Evolutionary conservation across 2,329 filamentous ascomycete species (phyloP), one percentile per base, ranked within the genome.

Genomic region (Ceratocystis alfenasii): DNA sequence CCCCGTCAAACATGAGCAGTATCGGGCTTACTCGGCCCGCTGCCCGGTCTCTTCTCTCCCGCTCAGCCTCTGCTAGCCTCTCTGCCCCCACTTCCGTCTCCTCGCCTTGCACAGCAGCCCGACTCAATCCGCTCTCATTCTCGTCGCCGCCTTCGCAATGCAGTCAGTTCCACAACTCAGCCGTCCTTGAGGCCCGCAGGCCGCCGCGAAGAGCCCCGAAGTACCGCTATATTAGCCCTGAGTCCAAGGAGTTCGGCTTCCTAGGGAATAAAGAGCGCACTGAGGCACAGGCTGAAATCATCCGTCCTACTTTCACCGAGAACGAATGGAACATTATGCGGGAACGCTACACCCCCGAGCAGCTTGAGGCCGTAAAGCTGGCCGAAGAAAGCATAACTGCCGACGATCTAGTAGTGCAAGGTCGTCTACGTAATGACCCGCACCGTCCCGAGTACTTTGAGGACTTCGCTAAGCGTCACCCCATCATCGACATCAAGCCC

Each of bases 291-390:
- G 62, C 44, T 36, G 62, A 63, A 48, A 50, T 64, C 4, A 74
- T 76, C 66, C 72, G 77, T 68, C 80, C 84, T 69, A 78, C 82
- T 15, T 94, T 91, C 77, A 85, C 84, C 15, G 76, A 80, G 50
- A 80, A 85, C 69, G 86, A 94, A 73, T 82, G 84, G 72, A 79
- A 80, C 68, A 72, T 76, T 22, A 80, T 96, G 67, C 76, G 76
- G 67, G 77, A 83, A 72, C 83, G 82, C 71, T 97, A 96, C 79
- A 89, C 90, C 0, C 81, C 86, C 17, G 84, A 87, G 74, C 93
- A 97, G 78, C 80, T 95, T 70, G 85, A 84, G 66, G 90, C 91
- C 66, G 85, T 97, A 73, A 81, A 88, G 76, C 88, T 88, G 61
- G 91, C 87, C 71, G 92, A 96, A 76, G 78, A 82, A 68, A 84